Evolutionary conservation across 805 yeast genomes (phyloP).

Genomic region (Kluyveromyces siamensis): DNA sequence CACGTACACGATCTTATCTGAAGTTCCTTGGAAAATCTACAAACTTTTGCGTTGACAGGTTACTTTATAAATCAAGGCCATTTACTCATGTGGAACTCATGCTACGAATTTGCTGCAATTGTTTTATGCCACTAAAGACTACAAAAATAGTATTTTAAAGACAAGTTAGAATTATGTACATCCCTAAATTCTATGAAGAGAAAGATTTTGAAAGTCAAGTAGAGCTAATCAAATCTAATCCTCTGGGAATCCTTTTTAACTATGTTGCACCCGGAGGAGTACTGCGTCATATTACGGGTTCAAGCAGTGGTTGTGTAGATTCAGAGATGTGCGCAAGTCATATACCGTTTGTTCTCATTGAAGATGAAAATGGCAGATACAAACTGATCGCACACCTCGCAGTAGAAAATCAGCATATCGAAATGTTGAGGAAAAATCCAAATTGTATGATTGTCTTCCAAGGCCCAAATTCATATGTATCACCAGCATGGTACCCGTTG

Average conservation of each 20-base stretch:
- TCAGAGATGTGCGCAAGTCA: slow-evolving; percentile 44
- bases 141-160: too few relatives aligned
- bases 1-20: too few relatives aligned
- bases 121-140: too few relatives aligned
- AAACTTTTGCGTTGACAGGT: too few relatives aligned
- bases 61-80: too few relatives aligned
- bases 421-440: slow-evolving; percentile 30
- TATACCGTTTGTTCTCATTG: slow-evolving; percentile 41
- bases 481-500: slow-evolving; percentile 51
- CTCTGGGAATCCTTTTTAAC: slow-evolving; percentile 45
- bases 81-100: too few relatives aligned
- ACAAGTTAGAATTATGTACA: slow-evolving; percentile 16
- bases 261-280: slow-evolving; percentile 8
- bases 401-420: slow-evolving; percentile 41
- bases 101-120: too few relatives aligned
- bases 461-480: slow-evolving; percentile 41
- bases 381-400: slow-evolving; percentile 49
- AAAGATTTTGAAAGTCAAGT: slow-evolving; percentile 31
- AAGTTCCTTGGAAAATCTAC: too few relatives aligned
- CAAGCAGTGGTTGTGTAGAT: slow-evolving; percentile 19
- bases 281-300: slow-evolving; percentile 7
- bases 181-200: slow-evolving; percentile 20
- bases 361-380: slow-evolving; percentile 30
- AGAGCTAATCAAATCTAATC: slow-evolving; percentile 36
- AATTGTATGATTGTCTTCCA: slow-evolving; percentile 45